These are phyloP conservation scores for Stromatinia cepivora DNA, from an alignment of 2,329 filamentous ascomycete species.

Conservation along the genomic window DNA sequence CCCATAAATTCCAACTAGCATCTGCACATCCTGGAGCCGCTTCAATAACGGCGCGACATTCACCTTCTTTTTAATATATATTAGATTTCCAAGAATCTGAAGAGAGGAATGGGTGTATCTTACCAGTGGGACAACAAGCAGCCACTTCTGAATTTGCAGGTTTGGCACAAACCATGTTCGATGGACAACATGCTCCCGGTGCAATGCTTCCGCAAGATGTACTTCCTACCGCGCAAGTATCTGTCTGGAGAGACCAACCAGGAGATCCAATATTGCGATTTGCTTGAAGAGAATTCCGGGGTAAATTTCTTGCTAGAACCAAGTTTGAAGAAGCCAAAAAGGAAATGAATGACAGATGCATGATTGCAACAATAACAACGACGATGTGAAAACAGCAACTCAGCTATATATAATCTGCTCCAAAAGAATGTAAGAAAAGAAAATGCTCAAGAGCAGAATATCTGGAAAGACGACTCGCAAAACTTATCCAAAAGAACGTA, in stretches of 20 bases:
- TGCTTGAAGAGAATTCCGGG: background rate
- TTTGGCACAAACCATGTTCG: slow-evolving; percentile 21
- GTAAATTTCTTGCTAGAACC: slow-evolving; percentile 1
- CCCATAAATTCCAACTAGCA: slow-evolving; percentile 23
- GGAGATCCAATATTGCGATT: background rate
- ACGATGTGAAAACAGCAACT: background rate
- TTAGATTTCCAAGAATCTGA: background rate
- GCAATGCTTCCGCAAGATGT: slow-evolving; percentile 19
- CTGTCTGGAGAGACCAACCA: slow-evolving; percentile 24
- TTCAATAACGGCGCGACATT: slow-evolving; percentile 24
- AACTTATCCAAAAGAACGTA: background rate
- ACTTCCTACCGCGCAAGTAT: slow-evolving; percentile 10
- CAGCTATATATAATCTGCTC: background rate
- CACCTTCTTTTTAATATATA: slow-evolving; percentile 14
- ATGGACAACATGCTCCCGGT: slow-evolving; percentile 26
- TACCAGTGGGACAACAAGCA: slow-evolving; percentile 26
- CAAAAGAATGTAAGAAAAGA: background rate
- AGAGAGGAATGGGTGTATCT: background rate
- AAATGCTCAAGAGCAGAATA: background rate
- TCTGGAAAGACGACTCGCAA: background rate
- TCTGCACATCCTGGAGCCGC: slow-evolving; percentile 23
- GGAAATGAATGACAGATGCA: slow-evolving; percentile 13
- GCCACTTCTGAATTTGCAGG: slow-evolving; percentile 27
- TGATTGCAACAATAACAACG: background rate
- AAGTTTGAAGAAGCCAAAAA: slow-evolving; percentile 6